Evolutionary conservation across 495 filamentous ascomycete genomes (phyloP).

Genomic region (Aspergillus mulundensis): DNA sequence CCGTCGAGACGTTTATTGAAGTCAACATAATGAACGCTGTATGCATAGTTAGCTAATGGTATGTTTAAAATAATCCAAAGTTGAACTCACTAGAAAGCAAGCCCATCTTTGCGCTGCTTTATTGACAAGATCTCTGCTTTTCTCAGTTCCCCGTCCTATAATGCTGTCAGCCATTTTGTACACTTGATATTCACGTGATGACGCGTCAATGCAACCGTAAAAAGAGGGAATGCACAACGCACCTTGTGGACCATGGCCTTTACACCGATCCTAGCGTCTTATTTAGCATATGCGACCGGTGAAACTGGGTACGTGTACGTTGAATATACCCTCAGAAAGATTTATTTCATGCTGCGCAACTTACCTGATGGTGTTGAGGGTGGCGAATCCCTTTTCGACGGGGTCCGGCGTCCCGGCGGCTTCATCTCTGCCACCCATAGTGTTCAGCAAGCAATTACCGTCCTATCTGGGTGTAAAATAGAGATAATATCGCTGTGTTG

Average conservation of each 20-base stretch:
- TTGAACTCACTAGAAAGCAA: slow-evolving; percentile 69
- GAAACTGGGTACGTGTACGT: slow-evolving; percentile 23
- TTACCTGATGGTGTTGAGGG: slow-evolving; percentile 70
- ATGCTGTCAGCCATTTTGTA: slow-evolving; percentile 16
- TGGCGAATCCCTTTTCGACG: slow-evolving; percentile 74
- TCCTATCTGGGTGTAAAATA: background rate
- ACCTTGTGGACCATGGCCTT: slow-evolving; percentile 72
- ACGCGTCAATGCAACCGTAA: slow-evolving; percentile 14
- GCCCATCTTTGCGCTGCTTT: slow-evolving; percentile 73
- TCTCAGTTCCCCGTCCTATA: slow-evolving; percentile 74
- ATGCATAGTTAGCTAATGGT: slow-evolving; percentile 19
- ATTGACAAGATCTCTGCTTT: slow-evolving; percentile 94
- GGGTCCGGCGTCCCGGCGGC: slow-evolving; percentile 54
- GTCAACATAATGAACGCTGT: slow-evolving; percentile 89
- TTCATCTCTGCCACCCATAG: slow-evolving; percentile 50
- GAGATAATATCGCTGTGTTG: slow-evolving; percentile 26
- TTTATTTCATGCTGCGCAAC: slow-evolving; percentile 19
- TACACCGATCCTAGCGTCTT: slow-evolving; percentile 58
- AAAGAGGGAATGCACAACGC: slow-evolving; percentile 20
- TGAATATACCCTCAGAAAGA: background rate
- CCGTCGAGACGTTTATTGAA: slow-evolving; percentile 98
- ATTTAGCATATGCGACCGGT: slow-evolving; percentile 46
- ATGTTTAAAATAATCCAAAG: background rate
- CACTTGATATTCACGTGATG: slow-evolving; percentile 37
- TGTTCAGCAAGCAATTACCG: slow-evolving; percentile 15